Percentiles rank a stretch among this genome's conserved stretches.
Conservation (phyloP, 805 yeast species). For the Hanseniaspora mollemarum region DNA sequence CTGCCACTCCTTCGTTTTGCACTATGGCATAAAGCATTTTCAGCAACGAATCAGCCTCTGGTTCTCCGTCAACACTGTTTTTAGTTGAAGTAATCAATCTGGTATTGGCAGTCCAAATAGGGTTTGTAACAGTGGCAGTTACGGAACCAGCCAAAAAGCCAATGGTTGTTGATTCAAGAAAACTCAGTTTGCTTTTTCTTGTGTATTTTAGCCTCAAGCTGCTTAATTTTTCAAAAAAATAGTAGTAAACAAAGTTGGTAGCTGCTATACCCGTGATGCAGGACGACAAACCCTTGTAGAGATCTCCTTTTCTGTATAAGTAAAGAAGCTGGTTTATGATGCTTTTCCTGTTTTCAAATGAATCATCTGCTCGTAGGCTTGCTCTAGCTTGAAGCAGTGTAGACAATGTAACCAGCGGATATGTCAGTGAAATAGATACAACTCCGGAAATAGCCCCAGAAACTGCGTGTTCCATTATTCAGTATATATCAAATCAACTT, state of each 20-base stretch:
- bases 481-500: too few relatives aligned
- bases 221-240: conserved; percentile 54
- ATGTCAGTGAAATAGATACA: conserved; percentile 72
- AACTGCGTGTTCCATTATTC: conserved; percentile 63
- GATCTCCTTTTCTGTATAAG: conserved; percentile 38
- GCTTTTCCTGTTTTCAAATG: conserved; percentile 18
- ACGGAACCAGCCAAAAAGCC: conserved; percentile 83
- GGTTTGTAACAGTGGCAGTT: conserved; percentile 72
- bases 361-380: conserved; percentile 19
- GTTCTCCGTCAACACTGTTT: conserved; percentile 31
- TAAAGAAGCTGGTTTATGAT: conserved; percentile 24
- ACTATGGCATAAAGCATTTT: conserved; percentile 50
- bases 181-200: conserved; percentile 35
- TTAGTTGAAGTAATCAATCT: conserved; percentile 54
- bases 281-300: conserved; percentile 77
- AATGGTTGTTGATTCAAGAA: conserved; percentile 57
- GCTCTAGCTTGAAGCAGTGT: conserved; percentile 67
- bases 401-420: conserved; percentile 77
- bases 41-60: conserved; percentile 28
- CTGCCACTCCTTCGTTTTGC: conserved; percentile 55
- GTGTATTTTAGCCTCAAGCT: conserved; percentile 16
- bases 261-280: conserved; percentile 77
- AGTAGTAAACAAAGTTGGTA: conserved; percentile 81
- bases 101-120: conserved; percentile 92
- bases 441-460: conserved; percentile 95